Evolutionary conservation across 1,139 yeast species (phyloP).

Genomic region (Ogataea hybrid): DNA sequence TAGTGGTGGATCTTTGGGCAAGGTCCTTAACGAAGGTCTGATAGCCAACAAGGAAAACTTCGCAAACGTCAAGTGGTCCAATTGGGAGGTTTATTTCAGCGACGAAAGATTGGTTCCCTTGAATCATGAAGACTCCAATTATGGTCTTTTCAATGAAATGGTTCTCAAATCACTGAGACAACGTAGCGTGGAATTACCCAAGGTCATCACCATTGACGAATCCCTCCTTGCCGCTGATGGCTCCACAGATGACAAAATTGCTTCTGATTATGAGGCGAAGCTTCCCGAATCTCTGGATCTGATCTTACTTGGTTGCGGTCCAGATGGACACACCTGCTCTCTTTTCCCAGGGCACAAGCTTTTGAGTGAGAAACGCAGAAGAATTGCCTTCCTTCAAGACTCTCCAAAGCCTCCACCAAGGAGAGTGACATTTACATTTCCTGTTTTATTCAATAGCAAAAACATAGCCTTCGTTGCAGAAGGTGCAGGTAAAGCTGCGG

Average conservation of each 20-base stretch:
- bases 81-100: constrained; percentile 70
- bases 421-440: constrained; percentile 70
- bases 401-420: constrained; percentile 81
- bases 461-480: constrained; percentile 83
- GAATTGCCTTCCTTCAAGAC: constrained; percentile 48
- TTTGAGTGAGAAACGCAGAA: constrained; percentile 39
- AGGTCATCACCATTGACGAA: constrained; percentile 50
- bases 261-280: constrained; percentile 46
- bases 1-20: constrained; percentile 88
- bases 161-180: constrained; percentile 47
- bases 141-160: constrained; percentile 57
- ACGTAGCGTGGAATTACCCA: constrained; percentile 36
- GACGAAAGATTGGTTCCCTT: constrained; percentile 74
- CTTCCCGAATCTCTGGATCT: constrained; percentile 54
- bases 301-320: constrained; percentile 71
- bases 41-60: constrained; percentile 52
- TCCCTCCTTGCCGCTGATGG: constrained; percentile 46
- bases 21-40: constrained; percentile 69
- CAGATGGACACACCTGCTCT: constrained; percentile 81
- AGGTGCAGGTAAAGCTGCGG: constrained; percentile 80
- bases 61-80: constrained; percentile 53
- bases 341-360: constrained; percentile 61
- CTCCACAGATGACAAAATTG: constrained; percentile 46
- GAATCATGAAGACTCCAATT: constrained; percentile 66
- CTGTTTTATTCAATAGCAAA: constrained; percentile 52